Conservation (phyloP, 441 rosid species). For the Melastoma candidum region DNA sequence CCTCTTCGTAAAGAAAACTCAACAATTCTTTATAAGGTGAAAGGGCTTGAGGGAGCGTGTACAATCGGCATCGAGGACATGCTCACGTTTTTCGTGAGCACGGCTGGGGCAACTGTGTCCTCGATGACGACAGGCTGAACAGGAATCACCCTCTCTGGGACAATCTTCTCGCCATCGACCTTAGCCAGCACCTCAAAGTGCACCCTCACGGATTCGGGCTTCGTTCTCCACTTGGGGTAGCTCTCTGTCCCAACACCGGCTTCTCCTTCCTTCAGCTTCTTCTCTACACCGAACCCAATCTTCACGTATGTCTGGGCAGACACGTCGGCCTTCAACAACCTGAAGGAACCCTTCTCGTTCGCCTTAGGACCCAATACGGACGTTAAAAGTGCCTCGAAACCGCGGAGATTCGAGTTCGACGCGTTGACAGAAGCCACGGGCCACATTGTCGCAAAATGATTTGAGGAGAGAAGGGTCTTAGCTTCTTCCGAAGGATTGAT, state of each 20-base stretch:
- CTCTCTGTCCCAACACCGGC: constrained; percentile 17
- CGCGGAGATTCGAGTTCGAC: constrained; percentile 54
- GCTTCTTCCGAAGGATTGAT: constrained; percentile 26
- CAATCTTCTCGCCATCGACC: too few relatives aligned
- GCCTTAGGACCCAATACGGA: constrained; percentile 77
- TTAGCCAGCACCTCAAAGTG: too few relatives aligned
- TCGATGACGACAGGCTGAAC: too few relatives aligned
- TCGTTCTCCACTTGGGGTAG: constrained; percentile 50
- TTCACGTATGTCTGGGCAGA: constrained; percentile 77
- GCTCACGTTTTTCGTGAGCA: too few relatives aligned
- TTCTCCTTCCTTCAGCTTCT: constrained; percentile 46
- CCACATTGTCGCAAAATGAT: constrained; percentile 78
- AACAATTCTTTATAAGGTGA: too few relatives aligned
- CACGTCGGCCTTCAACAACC: constrained; percentile 65
- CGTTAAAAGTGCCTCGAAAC: constrained; percentile 60
- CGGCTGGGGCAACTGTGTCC: too few relatives aligned
- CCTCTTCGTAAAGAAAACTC: too few relatives aligned
- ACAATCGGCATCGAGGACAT: too few relatives aligned
- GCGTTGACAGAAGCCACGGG: constrained; percentile 74
- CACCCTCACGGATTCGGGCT: too few relatives aligned
- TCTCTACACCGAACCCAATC: constrained; percentile 75
- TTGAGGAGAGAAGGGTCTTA: constrained; percentile 49
- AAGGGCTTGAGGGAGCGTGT: too few relatives aligned
- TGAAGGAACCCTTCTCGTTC: constrained; percentile 54
- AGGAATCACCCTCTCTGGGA: too few relatives aligned